Base-by-base conservation (phyloP, 352 stramenopile genomes). In the Paralagenidium karlingii region DNA sequence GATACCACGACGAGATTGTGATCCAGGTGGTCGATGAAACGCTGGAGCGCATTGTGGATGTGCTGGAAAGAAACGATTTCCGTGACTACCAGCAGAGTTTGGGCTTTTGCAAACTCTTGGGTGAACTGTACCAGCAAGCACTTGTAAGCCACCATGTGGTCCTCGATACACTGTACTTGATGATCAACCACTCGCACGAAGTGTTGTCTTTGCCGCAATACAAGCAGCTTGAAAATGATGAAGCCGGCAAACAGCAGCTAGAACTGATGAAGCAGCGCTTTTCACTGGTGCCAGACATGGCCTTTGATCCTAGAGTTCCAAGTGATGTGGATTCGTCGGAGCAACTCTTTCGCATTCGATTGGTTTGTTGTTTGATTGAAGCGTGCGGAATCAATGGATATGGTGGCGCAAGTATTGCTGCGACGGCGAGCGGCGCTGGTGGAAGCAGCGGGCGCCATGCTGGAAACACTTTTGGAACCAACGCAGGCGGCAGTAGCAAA, bases 171-270 rank as follows among this genome's bases (percentile, higher is more conserved):
- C 60, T 98, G 10, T 96, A 97, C 49, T 63, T 94, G 24, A 64
- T 98, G 24, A 70, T 99, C 36, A 86, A 98, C 49, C 83, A 96
- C 55, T 95, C 90, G 25, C 95, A 99, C 45, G 84, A 96, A 38
- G 76, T 98, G 40, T 58, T 83, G 26, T 65, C 42, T 12, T 45
- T 85, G 8, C 64, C 70, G 1, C 63, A 82, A 43, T 87, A 80
- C 29, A 42, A 12, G 16, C n/a, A n/a, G n/a, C n/a, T n/a, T n/a
- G n/a, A n/a, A n/a, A n/a, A n/a, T n/a, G n/a, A n/a, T n/a, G n/a
- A n/a, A n/a, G n/a, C n/a, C n/a, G n/a, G n/a, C n/a, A n/a, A n/a
- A n/a, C n/a, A n/a, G n/a, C n/a, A n/a, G n/a, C n/a, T n/a, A n/a
- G n/a, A n/a, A n/a, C n/a, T n/a, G n/a, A n/a, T n/a, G n/a, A n/a